A percentile compares a stretch with the other conserved stretches of the same genome.
These are phyloP conservation scores for Pseudofabraea citricarpa DNA, from an alignment of 2,329 filamentous ascomycete genomes.

Conservation along the genomic window DNA sequence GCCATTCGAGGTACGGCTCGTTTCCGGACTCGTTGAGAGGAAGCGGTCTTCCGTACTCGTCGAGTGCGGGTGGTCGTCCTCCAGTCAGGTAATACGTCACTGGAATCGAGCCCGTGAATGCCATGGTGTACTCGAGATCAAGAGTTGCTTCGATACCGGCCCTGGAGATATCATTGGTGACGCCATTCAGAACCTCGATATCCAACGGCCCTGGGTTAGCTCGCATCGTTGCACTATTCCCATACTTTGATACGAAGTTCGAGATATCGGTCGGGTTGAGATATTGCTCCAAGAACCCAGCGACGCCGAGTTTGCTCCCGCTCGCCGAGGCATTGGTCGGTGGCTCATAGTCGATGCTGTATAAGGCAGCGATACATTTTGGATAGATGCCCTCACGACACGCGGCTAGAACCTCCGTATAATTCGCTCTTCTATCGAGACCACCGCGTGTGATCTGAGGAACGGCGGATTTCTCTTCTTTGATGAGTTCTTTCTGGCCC, in stretches of 20 bases:
- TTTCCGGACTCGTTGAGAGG: constrained; percentile 42
- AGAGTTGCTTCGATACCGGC: constrained; percentile 44
- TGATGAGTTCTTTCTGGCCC: constrained; percentile 14
- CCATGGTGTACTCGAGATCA: constrained; percentile 49
- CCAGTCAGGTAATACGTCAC: constrained; percentile 50
- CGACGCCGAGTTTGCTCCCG: constrained; percentile 60
- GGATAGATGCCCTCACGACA: constrained; percentile 16
- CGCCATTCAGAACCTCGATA: constrained; percentile 28
- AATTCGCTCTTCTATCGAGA: neutral
- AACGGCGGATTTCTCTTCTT: constrained; percentile 5
- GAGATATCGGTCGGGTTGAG: constrained; percentile 32
- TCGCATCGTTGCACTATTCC: constrained; percentile 34
- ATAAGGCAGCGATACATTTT: constrained; percentile 23
- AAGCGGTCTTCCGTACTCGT: constrained; percentile 27
- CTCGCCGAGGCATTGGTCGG: constrained; percentile 38
- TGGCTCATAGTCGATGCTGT: constrained; percentile 25
- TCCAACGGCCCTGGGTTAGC: constrained; percentile 31
- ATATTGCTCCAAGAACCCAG: constrained; percentile 32
- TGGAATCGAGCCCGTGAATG: constrained; percentile 46
- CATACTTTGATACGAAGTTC: constrained; percentile 38
- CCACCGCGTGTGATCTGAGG: neutral
- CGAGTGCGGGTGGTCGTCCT: constrained; percentile 43
- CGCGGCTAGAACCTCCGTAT: neutral
- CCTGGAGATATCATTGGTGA: constrained; percentile 41
- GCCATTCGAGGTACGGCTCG: constrained; percentile 60